phyloP scores from a whole-genome alignment of 2,329 filamentous ascomycete genomes.

The Fusarium proliferatum region DNA sequence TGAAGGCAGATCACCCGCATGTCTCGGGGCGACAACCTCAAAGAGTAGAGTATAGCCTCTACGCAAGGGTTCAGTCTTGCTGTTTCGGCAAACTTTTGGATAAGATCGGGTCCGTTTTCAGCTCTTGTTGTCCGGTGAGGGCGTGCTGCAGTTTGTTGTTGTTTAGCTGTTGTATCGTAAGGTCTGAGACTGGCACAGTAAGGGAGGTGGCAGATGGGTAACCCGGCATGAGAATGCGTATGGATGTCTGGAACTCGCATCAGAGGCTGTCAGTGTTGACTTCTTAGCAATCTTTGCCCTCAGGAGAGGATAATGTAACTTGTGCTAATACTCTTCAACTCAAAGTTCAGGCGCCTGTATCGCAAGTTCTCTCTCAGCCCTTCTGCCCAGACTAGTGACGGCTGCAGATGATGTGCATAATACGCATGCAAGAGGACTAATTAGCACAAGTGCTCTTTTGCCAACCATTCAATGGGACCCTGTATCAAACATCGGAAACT shows the following conservation, averaged over 20 bases:
- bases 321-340: background rate
- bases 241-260: background rate
- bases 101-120: background rate
- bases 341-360: background rate
- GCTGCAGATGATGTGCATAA: slow-evolving; percentile 29
- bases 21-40: slow-evolving; percentile 21
- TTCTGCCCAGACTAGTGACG: slow-evolving; percentile 5
- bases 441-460: background rate
- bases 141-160: background rate
- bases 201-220: slow-evolving; percentile 10
- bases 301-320: background rate
- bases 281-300: background rate
- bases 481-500: background rate
- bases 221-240: background rate
- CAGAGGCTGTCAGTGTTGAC: background rate
- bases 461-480: background rate
- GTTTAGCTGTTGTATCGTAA: background rate
- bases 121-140: slow-evolving; percentile 1
- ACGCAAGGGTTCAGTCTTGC: slow-evolving; percentile 3
- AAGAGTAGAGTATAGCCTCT: background rate
- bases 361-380: background rate
- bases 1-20: slow-evolving; percentile 22
- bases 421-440: slow-evolving; percentile 4
- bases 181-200: background rate
- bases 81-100: background rate